Conservation (phyloP, 495 filamentous ascomycete genomes). For the Rostrohypoxylon terebratum region DNA sequence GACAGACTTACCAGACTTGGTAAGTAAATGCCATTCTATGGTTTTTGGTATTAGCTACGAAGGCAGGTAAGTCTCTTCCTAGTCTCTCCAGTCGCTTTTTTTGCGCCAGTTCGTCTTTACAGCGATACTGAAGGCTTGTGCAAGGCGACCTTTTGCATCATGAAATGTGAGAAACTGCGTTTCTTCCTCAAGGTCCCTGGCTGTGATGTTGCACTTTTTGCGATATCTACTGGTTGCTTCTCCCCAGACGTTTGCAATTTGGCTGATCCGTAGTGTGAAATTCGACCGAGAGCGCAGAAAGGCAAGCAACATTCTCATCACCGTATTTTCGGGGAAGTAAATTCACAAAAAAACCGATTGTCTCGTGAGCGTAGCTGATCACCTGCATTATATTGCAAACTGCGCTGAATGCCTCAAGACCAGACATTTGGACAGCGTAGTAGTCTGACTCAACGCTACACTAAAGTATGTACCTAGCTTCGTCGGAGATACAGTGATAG, state of each 20-base stretch:
- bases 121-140: not conserved
- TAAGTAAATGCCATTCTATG: constrained; percentile 29
- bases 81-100: constrained; percentile 25
- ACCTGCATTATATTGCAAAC: constrained; percentile 43
- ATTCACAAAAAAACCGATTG: constrained; percentile 19
- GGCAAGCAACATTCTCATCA: not conserved
- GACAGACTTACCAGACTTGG: constrained; percentile 34
- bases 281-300: constrained; percentile 12
- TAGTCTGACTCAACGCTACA: not conserved
- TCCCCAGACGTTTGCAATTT: constrained; percentile 16
- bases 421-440: constrained; percentile 35
- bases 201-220: constrained; percentile 27
- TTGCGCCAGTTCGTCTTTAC: constrained; percentile 18
- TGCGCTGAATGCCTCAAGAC: constrained; percentile 36
- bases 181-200: constrained; percentile 21
- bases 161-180: constrained; percentile 11
- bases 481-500: not conserved
- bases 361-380: constrained; percentile 9
- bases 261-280: constrained; percentile 12
- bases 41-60: constrained; percentile 27
- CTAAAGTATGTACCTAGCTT: not conserved
- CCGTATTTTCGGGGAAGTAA: not conserved
- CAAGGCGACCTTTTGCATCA: constrained; percentile 10
- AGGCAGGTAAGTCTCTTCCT: constrained; percentile 22
- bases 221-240: constrained; percentile 23